phyloP scores from a whole-genome alignment of 23 red algal species.

The Gracilaria vermiculophylla region DNA sequence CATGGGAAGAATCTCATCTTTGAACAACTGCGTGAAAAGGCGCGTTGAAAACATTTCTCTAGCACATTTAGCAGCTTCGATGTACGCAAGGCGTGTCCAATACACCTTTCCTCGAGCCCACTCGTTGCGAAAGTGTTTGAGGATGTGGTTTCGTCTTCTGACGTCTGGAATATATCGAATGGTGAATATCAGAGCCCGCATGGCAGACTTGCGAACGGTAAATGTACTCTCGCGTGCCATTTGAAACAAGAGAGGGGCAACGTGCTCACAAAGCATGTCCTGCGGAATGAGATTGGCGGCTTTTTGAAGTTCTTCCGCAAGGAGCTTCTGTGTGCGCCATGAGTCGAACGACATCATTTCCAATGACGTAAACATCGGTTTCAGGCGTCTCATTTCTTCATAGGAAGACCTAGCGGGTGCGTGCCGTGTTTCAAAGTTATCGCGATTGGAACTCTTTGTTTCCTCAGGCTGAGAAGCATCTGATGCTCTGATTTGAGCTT shows the following conservation, averaged over 20 bases:
- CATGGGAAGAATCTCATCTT: slow-evolving; percentile 53
- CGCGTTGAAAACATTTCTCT: slow-evolving; percentile 38
- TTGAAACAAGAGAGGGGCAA: slow-evolving; percentile 74
- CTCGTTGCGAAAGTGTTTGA: slow-evolving; percentile 70
- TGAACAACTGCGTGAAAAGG: slow-evolving; percentile 59
- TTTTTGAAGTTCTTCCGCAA: slow-evolving; percentile 58
- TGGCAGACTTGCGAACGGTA: slow-evolving; percentile 68
- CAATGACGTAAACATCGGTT: slow-evolving; percentile 58
- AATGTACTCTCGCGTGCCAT: slow-evolving; percentile 80
- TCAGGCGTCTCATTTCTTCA: slow-evolving; percentile 33
- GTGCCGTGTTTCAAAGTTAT: neutral
- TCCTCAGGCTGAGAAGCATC: neutral
- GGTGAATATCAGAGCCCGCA: slow-evolving; percentile 49
- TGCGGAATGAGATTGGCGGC: slow-evolving; percentile 55
- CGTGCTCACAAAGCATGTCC: slow-evolving; percentile 68
- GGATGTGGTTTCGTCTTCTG: slow-evolving; percentile 52
- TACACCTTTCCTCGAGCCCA: slow-evolving; percentile 83
- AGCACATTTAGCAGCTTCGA: slow-evolving; percentile 62
- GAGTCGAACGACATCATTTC: slow-evolving; percentile 57
- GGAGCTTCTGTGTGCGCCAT: slow-evolving; percentile 74
- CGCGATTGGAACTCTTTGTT: neutral
- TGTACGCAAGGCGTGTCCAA: slow-evolving; percentile 75
- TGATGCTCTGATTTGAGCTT: slow-evolving; percentile 21
- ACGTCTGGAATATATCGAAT: slow-evolving; percentile 72
- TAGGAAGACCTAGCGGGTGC: neutral